These are phyloP conservation scores for Yamadazyma scolyti DNA, from an alignment of 805 yeast species.

Conservation along the genomic window DNA sequence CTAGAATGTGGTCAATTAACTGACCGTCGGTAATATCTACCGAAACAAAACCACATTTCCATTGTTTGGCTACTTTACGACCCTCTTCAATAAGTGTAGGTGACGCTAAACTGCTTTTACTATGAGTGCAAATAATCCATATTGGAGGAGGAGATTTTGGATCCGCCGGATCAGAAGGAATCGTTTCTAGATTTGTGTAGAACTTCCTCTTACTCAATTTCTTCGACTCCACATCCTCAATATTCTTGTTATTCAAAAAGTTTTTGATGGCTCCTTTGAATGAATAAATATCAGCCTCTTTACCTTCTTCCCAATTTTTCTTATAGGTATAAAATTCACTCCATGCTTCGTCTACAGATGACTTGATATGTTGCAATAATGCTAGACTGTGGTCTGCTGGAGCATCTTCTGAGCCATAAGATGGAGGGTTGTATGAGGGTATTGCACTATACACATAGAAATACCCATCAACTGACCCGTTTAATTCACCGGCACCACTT, in stretches of 20 bases:
- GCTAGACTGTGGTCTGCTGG: slow-evolving; percentile 6
- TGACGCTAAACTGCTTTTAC: slow-evolving; percentile 52
- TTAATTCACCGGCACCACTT: slow-evolving; percentile 74
- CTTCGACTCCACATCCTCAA: slow-evolving; percentile 14
- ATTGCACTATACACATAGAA: slow-evolving; percentile 65
- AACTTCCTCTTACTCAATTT: slow-evolving; percentile 22
- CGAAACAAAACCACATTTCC: slow-evolving; percentile 66
- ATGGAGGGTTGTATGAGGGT: slow-evolving; percentile 61
- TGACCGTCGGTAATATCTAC: slow-evolving; percentile 49
- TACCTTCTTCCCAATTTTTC: slow-evolving; percentile 56
- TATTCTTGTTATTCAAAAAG: slow-evolving; percentile 48
- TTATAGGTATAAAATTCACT: slow-evolving; percentile 56
- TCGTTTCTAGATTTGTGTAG: slow-evolving; percentile 17
- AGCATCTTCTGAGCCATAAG: slow-evolving; percentile 29
- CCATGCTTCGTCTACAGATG: slow-evolving; percentile 71
- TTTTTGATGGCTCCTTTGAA: slow-evolving; percentile 54
- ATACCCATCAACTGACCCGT: slow-evolving; percentile 75
- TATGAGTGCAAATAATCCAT: slow-evolving; percentile 63
- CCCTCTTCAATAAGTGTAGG: slow-evolving; percentile 61
- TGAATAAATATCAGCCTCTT: slow-evolving; percentile 66
- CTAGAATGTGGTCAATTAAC: slow-evolving; percentile 53
- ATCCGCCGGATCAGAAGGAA: slow-evolving; percentile 30
- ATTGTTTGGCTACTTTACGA: slow-evolving; percentile 47
- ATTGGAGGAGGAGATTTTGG: slow-evolving; percentile 57
- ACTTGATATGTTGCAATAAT: slow-evolving; percentile 34